Conservation (phyloP, 2,329 filamentous ascomycete species). For the Calcarisporium arbuscula region DNA sequence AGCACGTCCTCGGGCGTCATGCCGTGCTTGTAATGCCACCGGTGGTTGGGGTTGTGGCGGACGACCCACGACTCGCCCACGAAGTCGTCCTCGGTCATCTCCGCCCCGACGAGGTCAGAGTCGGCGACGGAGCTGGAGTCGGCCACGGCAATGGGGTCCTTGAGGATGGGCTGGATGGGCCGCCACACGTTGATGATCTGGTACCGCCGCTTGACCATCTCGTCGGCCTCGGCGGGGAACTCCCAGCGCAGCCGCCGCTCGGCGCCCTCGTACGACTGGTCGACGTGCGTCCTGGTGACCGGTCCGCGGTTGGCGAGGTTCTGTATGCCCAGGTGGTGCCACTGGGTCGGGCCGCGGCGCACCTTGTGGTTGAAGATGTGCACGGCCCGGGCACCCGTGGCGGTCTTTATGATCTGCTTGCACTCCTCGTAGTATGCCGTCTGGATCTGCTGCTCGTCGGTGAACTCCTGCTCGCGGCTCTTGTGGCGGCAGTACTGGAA, state of each 20-base stretch:
- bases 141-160: slow-evolving; percentile 48
- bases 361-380: slow-evolving; percentile 61
- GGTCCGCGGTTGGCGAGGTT: slow-evolving; percentile 35
- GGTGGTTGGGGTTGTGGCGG: slow-evolving; percentile 31
- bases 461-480: slow-evolving; percentile 29
- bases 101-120: slow-evolving; percentile 41
- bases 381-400: slow-evolving; percentile 48
- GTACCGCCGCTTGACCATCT: slow-evolving; percentile 37
- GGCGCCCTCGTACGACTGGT: slow-evolving; percentile 45
- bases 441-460: slow-evolving; percentile 56
- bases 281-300: slow-evolving; percentile 46
- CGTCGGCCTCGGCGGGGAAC: slow-evolving; percentile 37
- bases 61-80: slow-evolving; percentile 43
- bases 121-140: slow-evolving; percentile 44
- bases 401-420: slow-evolving; percentile 57
- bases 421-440: slow-evolving; percentile 66
- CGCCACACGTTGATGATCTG: slow-evolving; percentile 51
- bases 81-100: slow-evolving; percentile 43
- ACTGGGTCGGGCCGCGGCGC: slow-evolving; percentile 23
- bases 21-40: slow-evolving; percentile 47
- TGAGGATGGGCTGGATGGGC: slow-evolving; percentile 42
- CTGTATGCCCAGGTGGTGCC: too few relatives aligned
- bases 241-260: slow-evolving; percentile 31
- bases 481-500: slow-evolving; percentile 27
- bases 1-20: slow-evolving; percentile 48